Percentiles rank a stretch among this genome's conserved stretches.
Conservation (phyloP, 352 stramenopile species). For the Phytopythium ostracodes region DNA sequence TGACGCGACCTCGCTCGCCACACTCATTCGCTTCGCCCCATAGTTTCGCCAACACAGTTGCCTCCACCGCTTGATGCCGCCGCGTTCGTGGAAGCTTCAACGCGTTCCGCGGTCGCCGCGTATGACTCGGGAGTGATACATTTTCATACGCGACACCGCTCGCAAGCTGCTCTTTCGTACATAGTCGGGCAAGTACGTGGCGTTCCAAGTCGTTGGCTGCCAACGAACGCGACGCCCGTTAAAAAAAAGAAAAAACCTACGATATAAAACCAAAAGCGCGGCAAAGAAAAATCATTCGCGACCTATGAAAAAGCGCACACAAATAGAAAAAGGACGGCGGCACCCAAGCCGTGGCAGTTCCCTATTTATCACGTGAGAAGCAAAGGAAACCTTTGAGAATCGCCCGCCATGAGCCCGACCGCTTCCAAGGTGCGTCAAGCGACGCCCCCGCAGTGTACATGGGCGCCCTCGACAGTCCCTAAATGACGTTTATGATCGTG, state of each 20-base stretch:
- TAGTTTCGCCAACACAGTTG: not conserved
- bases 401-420: slow-evolving; percentile 4
- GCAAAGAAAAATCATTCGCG: not conserved
- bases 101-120: not conserved
- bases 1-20: not conserved
- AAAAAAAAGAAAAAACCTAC: not conserved
- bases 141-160: not conserved
- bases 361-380: not conserved
- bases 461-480: not conserved
- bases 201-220: not conserved
- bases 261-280: not conserved
- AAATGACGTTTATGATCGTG: not conserved
- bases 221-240: not conserved
- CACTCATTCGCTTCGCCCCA: not conserved
- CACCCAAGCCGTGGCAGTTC: not conserved
- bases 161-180: not conserved
- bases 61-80: not conserved
- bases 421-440: slow-evolving; percentile 2
- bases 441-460: no score
- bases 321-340: not conserved
- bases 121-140: not conserved
- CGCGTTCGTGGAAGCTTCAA: not conserved
- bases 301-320: not conserved
- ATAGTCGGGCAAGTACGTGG: not conserved
- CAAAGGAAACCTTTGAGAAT: no score